Base-by-base conservation (phyloP, 2,329 filamentous ascomycete genomes). In the Arthrinium phaeospermum region DNA sequence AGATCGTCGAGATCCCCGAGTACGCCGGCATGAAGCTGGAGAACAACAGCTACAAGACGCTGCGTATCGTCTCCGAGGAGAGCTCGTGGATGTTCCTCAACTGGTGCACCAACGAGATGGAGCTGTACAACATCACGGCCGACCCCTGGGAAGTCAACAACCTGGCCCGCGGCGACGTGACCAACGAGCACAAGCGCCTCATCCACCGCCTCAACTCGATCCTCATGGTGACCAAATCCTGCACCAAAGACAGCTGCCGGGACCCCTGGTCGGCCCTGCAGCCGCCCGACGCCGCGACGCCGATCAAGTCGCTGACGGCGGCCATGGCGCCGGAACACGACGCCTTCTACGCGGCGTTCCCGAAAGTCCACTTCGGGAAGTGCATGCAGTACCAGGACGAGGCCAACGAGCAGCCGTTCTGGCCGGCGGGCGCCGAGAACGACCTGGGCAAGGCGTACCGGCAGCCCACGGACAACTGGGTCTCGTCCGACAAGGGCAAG, bases 51-150 rank as follows among this genome's bases (percentile, higher is more conserved):
- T 87, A 86, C 78, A 87, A 87, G 74, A 82, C 78, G 0, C 70
- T 87, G 2, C 81, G 85, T 1, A 77, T 90, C 0, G 79, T 87
- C 8, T 79, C 83, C 0, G 76, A 85, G 1, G 77, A 79, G 2
- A 90, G 89, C 75, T 86, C 85, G 74, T 76, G 90, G 4, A 86
- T 87, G 71, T 80, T 79, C 22, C 75, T 77, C 34, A 78, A 79
- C 5, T 90, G 89, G 88, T 91, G 89, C 77, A 89, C 81, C 14
- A 87, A 88, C 72, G 88, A 90, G 74, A 84, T 86, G 67, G 88
- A 91, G 74, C 83, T 89, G 0, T 90, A 90, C 75, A 85, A 90
- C 73, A 74, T 89, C 14, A 84, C 68, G 24, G 75, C 73, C 30
- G 77, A 79, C 69, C 77, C 76, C 3, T 77, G 75, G 69, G 77